Evolutionary conservation across 805 yeast genomes (phyloP).

Genomic region (Candida xiaguanensis): DNA sequence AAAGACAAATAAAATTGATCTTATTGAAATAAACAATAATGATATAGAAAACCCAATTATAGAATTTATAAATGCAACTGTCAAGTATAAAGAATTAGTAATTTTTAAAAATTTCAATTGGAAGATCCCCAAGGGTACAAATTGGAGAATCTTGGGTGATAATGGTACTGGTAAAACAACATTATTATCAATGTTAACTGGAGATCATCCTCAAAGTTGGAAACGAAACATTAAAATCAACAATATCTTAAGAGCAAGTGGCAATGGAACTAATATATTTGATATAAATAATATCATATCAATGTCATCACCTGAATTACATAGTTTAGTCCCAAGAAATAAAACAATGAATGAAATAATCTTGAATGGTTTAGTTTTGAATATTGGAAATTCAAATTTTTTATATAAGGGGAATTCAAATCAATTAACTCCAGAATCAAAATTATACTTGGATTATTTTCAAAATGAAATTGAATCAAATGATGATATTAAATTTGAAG

Average conservation of each 20-base stretch:
- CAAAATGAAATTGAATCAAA: constrained; percentile 27
- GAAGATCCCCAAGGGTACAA: constrained; percentile 66
- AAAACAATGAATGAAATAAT: constrained; percentile 56
- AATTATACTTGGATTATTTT: constrained; percentile 18
- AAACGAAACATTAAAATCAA: constrained; percentile 59
- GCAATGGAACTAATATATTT: constrained; percentile 67
- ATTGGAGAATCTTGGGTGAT: constrained; percentile 85
- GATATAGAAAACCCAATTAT: constrained; percentile 14
- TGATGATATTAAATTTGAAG: constrained; percentile 44
- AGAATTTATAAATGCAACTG: constrained; percentile 58
- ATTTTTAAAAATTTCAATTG: constrained; percentile 61
- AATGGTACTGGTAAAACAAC: constrained; percentile 97
- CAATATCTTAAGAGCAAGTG: constrained; percentile 69
- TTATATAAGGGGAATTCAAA: constrained; percentile 38
- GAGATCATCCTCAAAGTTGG: constrained; percentile 98
- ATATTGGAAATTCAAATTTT: constrained; percentile 58
- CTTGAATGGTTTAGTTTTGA: constrained; percentile 60
- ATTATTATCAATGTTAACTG: constrained; percentile 73
- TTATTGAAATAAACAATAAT: constrained; percentile 10
- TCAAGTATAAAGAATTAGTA: constrained; percentile 60
- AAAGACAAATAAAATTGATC: background rate
- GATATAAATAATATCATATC: constrained; percentile 79
- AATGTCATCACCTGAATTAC: constrained; percentile 87
- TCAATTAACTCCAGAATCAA: constrained; percentile 13
- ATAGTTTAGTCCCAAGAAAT: constrained; percentile 69